Evolutionary conservation across 495 filamentous ascomycete species (phyloP).

Genomic region (Aspergillus bridgeri): DNA sequence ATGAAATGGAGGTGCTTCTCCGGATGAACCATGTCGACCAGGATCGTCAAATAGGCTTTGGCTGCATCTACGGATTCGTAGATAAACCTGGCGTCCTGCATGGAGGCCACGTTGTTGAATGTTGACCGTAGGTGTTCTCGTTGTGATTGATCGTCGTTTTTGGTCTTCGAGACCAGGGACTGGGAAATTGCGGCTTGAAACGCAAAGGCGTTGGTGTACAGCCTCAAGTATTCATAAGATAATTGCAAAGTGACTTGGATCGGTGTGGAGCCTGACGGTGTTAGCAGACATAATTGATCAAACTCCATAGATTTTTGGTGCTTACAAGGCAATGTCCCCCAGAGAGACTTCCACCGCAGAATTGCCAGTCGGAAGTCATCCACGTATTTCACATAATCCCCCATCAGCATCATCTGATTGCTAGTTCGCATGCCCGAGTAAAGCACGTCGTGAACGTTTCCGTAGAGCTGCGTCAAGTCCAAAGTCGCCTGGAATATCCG

Average conservation of each 20-base stretch:
- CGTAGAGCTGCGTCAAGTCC: slow-evolving; percentile 64
- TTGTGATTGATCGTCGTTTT: slow-evolving; percentile 34
- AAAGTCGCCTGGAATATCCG: slow-evolving; percentile 61
- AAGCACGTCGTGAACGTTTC: slow-evolving; percentile 63
- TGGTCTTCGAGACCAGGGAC: slow-evolving; percentile 44
- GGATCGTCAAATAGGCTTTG: slow-evolving; percentile 53
- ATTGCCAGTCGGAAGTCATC: slow-evolving; percentile 63
- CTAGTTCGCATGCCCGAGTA: slow-evolving; percentile 63
- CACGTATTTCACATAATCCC: slow-evolving; percentile 64
- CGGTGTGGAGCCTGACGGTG: slow-evolving; percentile 47
- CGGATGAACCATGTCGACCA: slow-evolving; percentile 53
- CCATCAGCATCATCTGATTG: slow-evolving; percentile 62
- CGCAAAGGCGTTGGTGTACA: slow-evolving; percentile 65
- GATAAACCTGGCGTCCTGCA: slow-evolving; percentile 60
- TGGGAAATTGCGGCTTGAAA: slow-evolving; percentile 65
- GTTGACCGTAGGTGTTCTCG: slow-evolving; percentile 42
- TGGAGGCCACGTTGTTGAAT: slow-evolving; percentile 52
- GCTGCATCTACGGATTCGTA: slow-evolving; percentile 63
- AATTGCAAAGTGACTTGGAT: slow-evolving; percentile 57
- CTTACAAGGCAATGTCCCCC: slow-evolving; percentile 56
- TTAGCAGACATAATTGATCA: slow-evolving; percentile 14
- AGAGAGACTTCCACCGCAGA: slow-evolving; percentile 59
- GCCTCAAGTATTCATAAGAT: slow-evolving; percentile 60
- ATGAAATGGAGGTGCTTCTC: slow-evolving; percentile 56
- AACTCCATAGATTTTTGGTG: no score